Conservation (phyloP, 805 yeast genomes). For the Candida sonorensis region DNA sequence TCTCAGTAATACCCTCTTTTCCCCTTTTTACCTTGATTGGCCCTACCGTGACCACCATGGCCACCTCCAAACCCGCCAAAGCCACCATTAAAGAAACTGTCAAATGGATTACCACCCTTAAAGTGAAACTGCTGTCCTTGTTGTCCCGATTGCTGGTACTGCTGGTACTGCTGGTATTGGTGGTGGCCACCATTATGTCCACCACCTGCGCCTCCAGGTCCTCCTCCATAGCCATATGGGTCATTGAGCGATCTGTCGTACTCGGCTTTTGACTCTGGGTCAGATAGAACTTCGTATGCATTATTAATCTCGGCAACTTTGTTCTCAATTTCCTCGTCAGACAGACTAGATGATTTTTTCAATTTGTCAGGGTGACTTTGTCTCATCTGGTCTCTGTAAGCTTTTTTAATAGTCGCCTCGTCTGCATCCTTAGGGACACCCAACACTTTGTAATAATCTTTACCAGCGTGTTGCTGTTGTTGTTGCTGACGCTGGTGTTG, state of each 20-base stretch:
- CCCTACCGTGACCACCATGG: slow-evolving; percentile 1
- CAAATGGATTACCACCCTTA: slow-evolving; percentile 8
- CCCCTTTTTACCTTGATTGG: too few relatives aligned
- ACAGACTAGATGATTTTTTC: slow-evolving; percentile 46
- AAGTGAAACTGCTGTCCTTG: slow-evolving; percentile 1
- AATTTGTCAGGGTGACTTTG: slow-evolving; percentile 92
- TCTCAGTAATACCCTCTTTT: not conserved
- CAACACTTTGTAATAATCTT: slow-evolving; percentile 74
- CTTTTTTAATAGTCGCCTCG: slow-evolving; percentile 67
- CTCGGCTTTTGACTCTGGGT: slow-evolving; percentile 52
- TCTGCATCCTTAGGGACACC: slow-evolving; percentile 64
- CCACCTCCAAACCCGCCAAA: slow-evolving; percentile 6
- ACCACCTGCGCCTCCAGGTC: too few relatives aligned
- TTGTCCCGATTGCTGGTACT: too few relatives aligned
- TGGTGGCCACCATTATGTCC: too few relatives aligned
- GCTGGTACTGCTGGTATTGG: too few relatives aligned
- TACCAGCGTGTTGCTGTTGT: slow-evolving; percentile 25
- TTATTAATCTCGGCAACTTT: slow-evolving; percentile 91
- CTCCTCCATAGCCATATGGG: slow-evolving; percentile 19
- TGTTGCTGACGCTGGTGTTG: slow-evolving; percentile 31
- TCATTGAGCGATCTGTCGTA: slow-evolving; percentile 44
- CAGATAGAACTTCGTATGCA: slow-evolving; percentile 81
- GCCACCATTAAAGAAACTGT: slow-evolving; percentile 6
- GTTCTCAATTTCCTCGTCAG: slow-evolving; percentile 62
- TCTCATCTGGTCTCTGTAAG: slow-evolving; percentile 71